Conservation (phyloP, 2,329 filamentous ascomycete species). For the Colletotrichum aenigma region DNA sequence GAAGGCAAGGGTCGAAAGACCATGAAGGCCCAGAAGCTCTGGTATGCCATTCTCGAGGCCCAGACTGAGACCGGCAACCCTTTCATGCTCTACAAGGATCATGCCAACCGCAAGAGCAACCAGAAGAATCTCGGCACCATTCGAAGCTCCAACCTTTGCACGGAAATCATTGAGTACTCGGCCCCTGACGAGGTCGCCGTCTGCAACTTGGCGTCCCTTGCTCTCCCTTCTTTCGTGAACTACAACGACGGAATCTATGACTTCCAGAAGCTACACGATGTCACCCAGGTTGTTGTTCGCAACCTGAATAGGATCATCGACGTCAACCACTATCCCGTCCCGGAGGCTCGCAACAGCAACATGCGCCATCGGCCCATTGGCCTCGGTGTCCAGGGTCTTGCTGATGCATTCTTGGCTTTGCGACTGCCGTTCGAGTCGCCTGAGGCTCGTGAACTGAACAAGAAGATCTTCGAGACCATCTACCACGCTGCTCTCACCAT, state of each 20-base stretch:
- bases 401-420: conserved; percentile 95
- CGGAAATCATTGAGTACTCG: conserved; percentile 97
- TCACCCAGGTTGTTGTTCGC: conserved; percentile 87
- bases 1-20: conserved; percentile 89
- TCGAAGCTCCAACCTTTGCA: conserved; percentile 98
- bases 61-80: conserved; percentile 99
- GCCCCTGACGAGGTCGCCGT: conserved; percentile 98
- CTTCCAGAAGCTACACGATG: conserved; percentile 96
- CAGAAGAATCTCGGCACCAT: conserved; percentile 99
- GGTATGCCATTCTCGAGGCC: conserved; percentile 97
- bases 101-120: conserved; percentile 99
- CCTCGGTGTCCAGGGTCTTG: conserved; percentile 95
- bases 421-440: conserved; percentile 97
- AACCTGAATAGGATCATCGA: conserved; percentile 99
- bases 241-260: conserved; percentile 85
- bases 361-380: conserved; percentile 96
- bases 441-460: conserved; percentile 92
- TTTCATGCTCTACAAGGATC: conserved; percentile 99
- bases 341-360: conserved; percentile 93
- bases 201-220: conserved; percentile 95
- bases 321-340: conserved; percentile 97
- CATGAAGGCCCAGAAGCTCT: conserved; percentile 97
- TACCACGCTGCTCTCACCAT: conserved; percentile 94
- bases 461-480: conserved; percentile 99
- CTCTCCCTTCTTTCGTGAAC: conserved; percentile 90